Base-by-base conservation (phyloP, 345 rosid species). In the Ceriops decandra region DNA sequence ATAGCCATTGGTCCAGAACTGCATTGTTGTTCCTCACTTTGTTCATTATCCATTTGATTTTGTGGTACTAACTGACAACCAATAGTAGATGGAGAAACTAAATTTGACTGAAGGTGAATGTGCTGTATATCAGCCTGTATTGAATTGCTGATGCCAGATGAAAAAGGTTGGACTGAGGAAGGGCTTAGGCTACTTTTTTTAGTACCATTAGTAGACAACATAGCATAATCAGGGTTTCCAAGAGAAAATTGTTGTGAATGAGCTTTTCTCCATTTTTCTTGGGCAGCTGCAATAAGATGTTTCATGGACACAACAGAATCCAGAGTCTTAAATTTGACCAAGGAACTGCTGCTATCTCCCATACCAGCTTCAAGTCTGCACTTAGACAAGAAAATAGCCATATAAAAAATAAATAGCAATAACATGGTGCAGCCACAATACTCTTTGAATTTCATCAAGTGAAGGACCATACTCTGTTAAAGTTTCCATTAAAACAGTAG, bases 231-330 rank as follows among this genome's bases (percentile, higher is more conserved):
- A 36, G 82, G 64, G 79, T 81, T 82, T 75, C 80, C 89, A 74
- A 72, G 30, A 56, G 84, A 67, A 64, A 77, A 77, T 35, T 77
- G 76, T 46, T 86, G 96, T 38, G 77, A 79, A 63, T 87, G 97
- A 72, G 90, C 96, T 77, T 82, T 83, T 78, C 73, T 87, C 79
- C 96, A 86, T 78, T 91, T 95, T 57, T 89, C 98, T 76, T 87
- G 98, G 72, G 98, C 98, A 64, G 90, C 95, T 64, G 99, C 96
- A 81, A 91, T 91, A 60, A 95, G 93, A 84, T 83, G 75, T 81
- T 88, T 90, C 93, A 95, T 82, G 54, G 96, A 86, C 73, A 68
- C 70, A 62, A 70, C 70, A 68, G 96, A 82, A 76, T 89, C 95
- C 47, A 84, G 77, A 67, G 85, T 80, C 75, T 79, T 83, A 68